Percentiles rank a stretch among this genome's conserved stretches.
Conservation (phyloP, 1,284 basidiomycete species). For the Xerocomus nothofagi region DNA sequence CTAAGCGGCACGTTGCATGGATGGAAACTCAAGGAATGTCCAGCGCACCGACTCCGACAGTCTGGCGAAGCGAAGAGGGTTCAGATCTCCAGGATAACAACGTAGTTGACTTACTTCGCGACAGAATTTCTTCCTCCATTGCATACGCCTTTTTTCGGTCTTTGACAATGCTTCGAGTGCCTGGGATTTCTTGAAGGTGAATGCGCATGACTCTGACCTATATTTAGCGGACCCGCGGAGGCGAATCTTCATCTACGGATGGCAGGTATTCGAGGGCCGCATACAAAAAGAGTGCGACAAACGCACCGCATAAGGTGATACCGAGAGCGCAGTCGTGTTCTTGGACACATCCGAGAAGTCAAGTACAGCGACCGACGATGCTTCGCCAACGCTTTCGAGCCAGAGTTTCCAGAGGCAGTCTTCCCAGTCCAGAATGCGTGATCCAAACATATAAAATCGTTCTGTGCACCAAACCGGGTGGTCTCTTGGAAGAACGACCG, state of each 20-base stretch:
- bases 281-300: neutral
- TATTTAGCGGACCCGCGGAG: conserved; percentile 48
- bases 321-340: conserved; percentile 12
- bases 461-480: conserved; percentile 65
- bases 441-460: conserved; percentile 47
- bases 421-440: conserved; percentile 55
- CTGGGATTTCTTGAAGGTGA: conserved; percentile 46
- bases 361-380: conserved; percentile 31
- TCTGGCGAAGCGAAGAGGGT: conserved; percentile 10
- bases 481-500: conserved; percentile 48
- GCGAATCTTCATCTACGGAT: conserved; percentile 39
- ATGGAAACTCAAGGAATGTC: conserved; percentile 17
- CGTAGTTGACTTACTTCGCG: conserved; percentile 31
- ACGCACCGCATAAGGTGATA: conserved; percentile 21
- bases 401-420: conserved; percentile 71
- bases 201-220: conserved; percentile 54
- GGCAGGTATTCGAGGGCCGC: neutral
- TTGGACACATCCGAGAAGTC: conserved; percentile 20
- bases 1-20: neutral
- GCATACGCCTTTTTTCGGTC: conserved; percentile 34
- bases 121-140: conserved; percentile 48
- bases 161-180: conserved; percentile 33
- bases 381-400: conserved; percentile 51
- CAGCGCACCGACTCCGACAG: conserved; percentile 19
- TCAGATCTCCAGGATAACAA: conserved; percentile 1